Base-by-base conservation (phyloP, 805 yeast genomes). In the Saturnispora sanitii region DNA sequence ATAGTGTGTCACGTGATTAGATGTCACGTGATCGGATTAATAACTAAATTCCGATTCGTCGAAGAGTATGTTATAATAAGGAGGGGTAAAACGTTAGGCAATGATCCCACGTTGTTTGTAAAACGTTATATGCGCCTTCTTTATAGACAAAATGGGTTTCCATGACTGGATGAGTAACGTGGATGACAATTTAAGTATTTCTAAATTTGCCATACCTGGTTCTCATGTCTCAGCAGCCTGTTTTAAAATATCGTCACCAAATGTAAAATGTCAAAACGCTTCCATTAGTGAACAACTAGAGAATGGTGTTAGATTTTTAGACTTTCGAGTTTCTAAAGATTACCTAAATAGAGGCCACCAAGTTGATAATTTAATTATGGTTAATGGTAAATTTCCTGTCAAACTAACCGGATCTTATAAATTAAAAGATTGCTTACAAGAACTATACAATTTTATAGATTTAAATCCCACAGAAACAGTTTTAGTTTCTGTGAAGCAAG, bases 221-320 rank as follows among this genome's bases (percentile, higher is more conserved):
- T 82, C 90, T n/a, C 92, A 82, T 62, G 82, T 82, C 55, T 70
- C 84, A 32, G 85, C 82, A 12, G 90, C 90, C 5, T 75, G 72
- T 49, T 78, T 79, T 55, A 45, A 42, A 23, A 63, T 71, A 6
- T 80, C 88, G 2, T 61, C 80, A 35, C 90, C 90, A 22, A 75
- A 85, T 0, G 88, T 82, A 23, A 80, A 77, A 54, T 82, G 92
- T 56, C 92, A 82, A 57, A 81, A 75, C 15, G 72, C 66, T 6
- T 58, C 75, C 1, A 66, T 82, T 37, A 58, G 68, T 2, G 74
- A 71, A 2, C 92, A 82, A 58, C 70, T 82, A 62, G 59, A 70
- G 39, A 66, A 82, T 49, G 92, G 92, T 12, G 80, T 82, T n/a
- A 66, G 92, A 44, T 82, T 81, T 49, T 64, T 82, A 44, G 92